A percentile compares a stretch with the other conserved stretches of the same genome.
These are phyloP conservation scores for Solidago caesia DNA, from an alignment of 129 eudicot species.

Conservation along the genomic window DNA sequence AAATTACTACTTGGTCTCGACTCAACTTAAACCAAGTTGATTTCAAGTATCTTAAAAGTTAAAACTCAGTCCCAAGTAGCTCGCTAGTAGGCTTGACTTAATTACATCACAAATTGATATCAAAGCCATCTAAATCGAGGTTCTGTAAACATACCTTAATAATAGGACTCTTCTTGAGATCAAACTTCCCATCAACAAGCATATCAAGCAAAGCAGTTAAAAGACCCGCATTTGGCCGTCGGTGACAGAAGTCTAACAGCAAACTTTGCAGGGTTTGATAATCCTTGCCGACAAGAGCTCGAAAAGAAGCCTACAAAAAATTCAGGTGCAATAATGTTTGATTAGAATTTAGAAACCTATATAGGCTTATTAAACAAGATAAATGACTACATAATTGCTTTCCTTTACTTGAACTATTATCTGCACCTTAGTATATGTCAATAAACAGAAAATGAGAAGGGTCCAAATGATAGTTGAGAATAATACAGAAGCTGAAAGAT, in stretches of 20 bases:
- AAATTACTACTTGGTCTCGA: background rate
- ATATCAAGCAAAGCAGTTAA: constrained; percentile 79
- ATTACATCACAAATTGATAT: background rate
- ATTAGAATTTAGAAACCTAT: constrained; percentile 12
- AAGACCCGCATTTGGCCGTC: constrained; percentile 78
- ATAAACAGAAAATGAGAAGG: constrained; percentile 14
- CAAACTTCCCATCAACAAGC: constrained; percentile 97
- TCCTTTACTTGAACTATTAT: background rate
- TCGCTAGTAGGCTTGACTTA: background rate
- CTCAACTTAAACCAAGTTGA: background rate
- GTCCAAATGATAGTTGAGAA: constrained; percentile 4
- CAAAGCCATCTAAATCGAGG: constrained; percentile 1
- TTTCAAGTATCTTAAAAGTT: background rate
- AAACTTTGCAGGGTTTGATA: constrained; percentile 80
- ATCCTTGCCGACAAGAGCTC: constrained; percentile 93
- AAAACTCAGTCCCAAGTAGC: background rate
- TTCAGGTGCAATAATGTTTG: constrained; percentile 11
- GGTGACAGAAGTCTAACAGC: constrained; percentile 79
- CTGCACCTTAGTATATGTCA: constrained; percentile 2
- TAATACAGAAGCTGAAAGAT: constrained; percentile 13
- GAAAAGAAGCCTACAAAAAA: constrained; percentile 66
- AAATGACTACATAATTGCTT: constrained; percentile 5
- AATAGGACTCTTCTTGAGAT: constrained; percentile 56
- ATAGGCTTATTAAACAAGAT: background rate
- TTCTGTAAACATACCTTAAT: constrained; percentile 54